Conservation (phyloP, 2,329 filamentous ascomycete genomes). For the Alternaria viburni region DNA sequence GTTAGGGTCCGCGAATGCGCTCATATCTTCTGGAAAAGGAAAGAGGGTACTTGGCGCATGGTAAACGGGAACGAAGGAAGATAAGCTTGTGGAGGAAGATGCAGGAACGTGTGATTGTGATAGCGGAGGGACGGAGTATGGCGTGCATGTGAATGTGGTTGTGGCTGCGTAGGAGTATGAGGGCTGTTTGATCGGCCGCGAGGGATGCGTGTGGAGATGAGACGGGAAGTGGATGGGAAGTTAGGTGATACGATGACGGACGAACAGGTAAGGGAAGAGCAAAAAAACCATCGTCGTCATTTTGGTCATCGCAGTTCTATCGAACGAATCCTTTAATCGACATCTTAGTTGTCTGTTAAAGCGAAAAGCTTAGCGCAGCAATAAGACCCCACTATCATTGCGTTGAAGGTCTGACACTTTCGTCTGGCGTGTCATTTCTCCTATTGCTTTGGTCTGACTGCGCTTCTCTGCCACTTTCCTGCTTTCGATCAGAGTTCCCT, state of each 20-base stretch:
- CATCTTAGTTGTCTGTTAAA: neutral
- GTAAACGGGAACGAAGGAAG: neutral
- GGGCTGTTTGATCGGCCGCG: constrained; percentile 4
- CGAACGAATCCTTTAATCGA: neutral
- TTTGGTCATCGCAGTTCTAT: neutral
- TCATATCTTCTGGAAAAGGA: neutral
- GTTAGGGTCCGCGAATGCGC: neutral
- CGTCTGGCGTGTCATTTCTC: neutral
- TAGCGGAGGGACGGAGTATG: neutral
- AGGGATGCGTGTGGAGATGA: neutral
- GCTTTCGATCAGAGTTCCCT: neutral
- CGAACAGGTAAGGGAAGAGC: neutral
- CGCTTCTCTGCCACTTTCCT: neutral
- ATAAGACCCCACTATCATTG: neutral
- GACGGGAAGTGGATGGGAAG: neutral
- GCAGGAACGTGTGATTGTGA: neutral
- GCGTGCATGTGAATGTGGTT: constrained; percentile 1
- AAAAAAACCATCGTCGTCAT: neutral
- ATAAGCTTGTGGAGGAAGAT: neutral
- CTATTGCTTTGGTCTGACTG: neutral
- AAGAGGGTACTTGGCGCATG: neutral
- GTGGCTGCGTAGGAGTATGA: constrained; percentile 7
- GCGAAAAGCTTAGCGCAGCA: neutral
- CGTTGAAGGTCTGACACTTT: neutral
- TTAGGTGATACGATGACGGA: neutral